phyloP scores from a whole-genome alignment of 2,329 filamentous ascomycete species.

The Fusarium torreyae region DNA sequence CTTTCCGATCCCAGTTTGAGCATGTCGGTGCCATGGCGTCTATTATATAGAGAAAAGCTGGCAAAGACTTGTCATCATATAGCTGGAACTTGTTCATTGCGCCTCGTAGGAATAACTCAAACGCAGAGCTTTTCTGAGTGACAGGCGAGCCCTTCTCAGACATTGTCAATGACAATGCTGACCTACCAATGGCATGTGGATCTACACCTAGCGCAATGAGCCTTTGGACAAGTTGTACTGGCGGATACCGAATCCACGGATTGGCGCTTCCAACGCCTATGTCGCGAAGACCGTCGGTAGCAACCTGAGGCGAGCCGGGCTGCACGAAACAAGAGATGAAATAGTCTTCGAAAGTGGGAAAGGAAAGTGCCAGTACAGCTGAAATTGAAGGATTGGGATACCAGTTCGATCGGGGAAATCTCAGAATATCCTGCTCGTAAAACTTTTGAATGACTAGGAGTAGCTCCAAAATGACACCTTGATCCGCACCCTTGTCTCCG shows the following conservation, averaged over 20 bases:
- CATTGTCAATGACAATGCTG: fast-evolving
- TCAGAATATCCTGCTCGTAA: fast-evolving
- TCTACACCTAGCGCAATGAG: neutral
- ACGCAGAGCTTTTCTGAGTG: fast-evolving
- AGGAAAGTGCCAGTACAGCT: fast-evolving
- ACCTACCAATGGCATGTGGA: fast-evolving
- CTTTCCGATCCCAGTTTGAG: neutral
- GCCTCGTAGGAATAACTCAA: neutral
- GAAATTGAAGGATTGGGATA: fast-evolving
- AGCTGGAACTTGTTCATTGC: fast-evolving
- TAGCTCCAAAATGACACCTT: fast-evolving
- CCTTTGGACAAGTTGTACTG: fast-evolving
- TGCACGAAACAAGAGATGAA: neutral
- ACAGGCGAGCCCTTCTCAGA: fast-evolving
- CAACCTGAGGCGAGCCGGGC: fast-evolving
- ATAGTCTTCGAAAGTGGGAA: fast-evolving
- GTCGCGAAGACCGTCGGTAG: fast-evolving
- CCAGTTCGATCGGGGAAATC: fast-evolving
- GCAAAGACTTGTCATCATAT: neutral
- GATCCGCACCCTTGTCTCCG: fast-evolving
- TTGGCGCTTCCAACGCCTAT: neutral
- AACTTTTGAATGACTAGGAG: fast-evolving
- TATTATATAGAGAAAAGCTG: fast-evolving
- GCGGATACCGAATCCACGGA: too few species aligned
- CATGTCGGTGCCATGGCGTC: neutral